These are phyloP conservation scores for Starmera stellimalicola DNA, from an alignment of 1,139 yeast genomes.

Conservation along the genomic window DNA sequence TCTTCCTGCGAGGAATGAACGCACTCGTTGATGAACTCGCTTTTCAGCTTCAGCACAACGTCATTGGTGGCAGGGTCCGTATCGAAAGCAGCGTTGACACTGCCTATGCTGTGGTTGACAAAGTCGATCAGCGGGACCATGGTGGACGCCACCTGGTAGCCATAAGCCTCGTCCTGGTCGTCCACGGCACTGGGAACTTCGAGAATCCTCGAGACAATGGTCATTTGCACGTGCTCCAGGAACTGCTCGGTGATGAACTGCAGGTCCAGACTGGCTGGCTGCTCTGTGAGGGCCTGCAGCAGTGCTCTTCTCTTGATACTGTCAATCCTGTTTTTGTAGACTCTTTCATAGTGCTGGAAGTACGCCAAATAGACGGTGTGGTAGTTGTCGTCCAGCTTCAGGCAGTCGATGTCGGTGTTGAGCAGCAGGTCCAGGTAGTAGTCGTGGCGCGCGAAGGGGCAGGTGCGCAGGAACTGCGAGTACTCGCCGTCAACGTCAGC, in stretches of 20 bases:
- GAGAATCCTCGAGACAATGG: slow-evolving; percentile 47
- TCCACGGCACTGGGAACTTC: slow-evolving; percentile 45
- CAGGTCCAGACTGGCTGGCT: slow-evolving; percentile 4
- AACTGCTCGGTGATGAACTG: slow-evolving; percentile 9
- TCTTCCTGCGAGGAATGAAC: slow-evolving; percentile 7
- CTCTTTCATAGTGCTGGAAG: slow-evolving; percentile 16
- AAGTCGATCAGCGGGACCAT: slow-evolving; percentile 61
- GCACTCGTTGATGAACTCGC: slow-evolving; percentile 1
- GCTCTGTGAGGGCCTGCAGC: slow-evolving; percentile 7
- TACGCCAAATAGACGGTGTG: slow-evolving; percentile 6
- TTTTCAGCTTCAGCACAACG: slow-evolving; percentile 28
- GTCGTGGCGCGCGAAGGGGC: slow-evolving; percentile 17
- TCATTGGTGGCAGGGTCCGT: slow-evolving; percentile 41
- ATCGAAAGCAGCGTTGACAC: slow-evolving; percentile 50
- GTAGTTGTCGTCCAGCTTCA: slow-evolving; percentile 19
- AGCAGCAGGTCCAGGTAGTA: slow-evolving; percentile 20
- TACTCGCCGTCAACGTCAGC: slow-evolving; percentile 3
- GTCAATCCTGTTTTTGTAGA: slow-evolving; percentile 10
- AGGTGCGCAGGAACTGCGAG: slow-evolving; percentile 5
- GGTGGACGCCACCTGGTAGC: slow-evolving; percentile 41
- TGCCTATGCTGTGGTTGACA: slow-evolving; percentile 44
- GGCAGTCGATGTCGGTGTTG: slow-evolving; percentile 15
- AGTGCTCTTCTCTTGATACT: slow-evolving; percentile 14
- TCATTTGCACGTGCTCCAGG: slow-evolving; percentile 31
- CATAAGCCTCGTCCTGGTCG: slow-evolving; percentile 16